Percentiles rank a stretch among this genome's conserved stretches.
These are phyloP conservation scores for Stagonosporopsis cucurbitacearum DNA, from an alignment of 2,329 filamentous ascomycete species.

Conservation along the genomic window DNA sequence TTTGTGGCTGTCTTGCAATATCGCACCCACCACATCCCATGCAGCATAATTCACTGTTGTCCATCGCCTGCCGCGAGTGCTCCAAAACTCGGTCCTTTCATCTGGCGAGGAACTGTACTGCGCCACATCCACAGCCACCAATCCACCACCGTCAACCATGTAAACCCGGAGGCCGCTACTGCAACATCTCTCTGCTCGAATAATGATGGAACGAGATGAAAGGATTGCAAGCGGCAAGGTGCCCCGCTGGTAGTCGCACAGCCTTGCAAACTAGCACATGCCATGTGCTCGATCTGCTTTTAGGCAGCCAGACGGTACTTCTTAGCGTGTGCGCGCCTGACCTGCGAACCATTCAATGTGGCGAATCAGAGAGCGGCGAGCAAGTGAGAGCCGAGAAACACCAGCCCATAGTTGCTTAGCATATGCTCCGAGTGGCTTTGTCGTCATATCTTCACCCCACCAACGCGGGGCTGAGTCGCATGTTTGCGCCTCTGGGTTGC, in stretches of 20 bases:
- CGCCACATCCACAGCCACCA: not conserved
- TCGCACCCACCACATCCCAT: too few species aligned
- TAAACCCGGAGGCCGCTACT: too few species aligned
- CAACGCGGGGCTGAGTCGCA: constrained; percentile 13
- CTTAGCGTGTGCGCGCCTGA: constrained; percentile 16
- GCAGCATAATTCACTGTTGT: not conserved
- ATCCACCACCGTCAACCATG: not conserved
- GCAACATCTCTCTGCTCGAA: too few species aligned
- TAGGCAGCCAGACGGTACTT: not conserved
- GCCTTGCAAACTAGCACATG: constrained; percentile 9
- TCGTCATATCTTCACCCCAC: constrained; percentile 17
- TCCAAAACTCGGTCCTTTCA: too few species aligned
- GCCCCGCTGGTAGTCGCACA: not conserved
- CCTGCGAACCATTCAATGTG: constrained; percentile 3
- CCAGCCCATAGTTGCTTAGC: not conserved
- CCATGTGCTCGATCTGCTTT: constrained; percentile 1
- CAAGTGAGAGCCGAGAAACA: not conserved
- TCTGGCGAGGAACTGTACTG: too few species aligned
- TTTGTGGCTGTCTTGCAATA: not conserved
- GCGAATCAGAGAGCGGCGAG: not conserved
- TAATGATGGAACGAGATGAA: too few species aligned
- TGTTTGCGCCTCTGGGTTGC: not conserved
- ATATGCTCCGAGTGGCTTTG: constrained; percentile 1
- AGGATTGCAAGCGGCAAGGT: not conserved
- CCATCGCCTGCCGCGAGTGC: not conserved